Percentiles rank a stretch among this genome's conserved stretches.
Evolutionary conservation across 2,329 filamentous ascomycete species (phyloP).

Genomic region (Pseudodiploospora longispora): DNA sequence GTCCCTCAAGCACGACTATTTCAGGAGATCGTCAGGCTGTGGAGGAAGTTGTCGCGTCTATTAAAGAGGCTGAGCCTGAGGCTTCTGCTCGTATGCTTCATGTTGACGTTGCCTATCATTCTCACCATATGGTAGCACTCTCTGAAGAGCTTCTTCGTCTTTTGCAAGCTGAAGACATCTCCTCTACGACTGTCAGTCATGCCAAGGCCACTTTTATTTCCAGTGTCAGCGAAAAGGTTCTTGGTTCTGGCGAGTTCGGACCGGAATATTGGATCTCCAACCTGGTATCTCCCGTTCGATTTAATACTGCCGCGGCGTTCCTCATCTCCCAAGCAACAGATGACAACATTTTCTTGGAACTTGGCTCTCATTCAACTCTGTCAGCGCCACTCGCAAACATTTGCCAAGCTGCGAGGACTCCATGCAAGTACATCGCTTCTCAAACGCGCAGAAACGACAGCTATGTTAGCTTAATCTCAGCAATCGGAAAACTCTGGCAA

Average conservation of each 20-base stretch:
- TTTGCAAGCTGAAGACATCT: neutral
- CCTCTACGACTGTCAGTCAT: neutral
- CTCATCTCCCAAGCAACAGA: slow-evolving; percentile 5
- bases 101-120: slow-evolving; percentile 18
- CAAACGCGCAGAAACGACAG: slow-evolving; percentile 4
- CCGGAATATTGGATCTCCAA: slow-evolving; percentile 7
- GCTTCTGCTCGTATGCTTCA: slow-evolving; percentile 12
- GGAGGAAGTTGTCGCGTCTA: slow-evolving; percentile 10
- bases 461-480: slow-evolving; percentile 3
- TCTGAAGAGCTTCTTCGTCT: slow-evolving; percentile 2
- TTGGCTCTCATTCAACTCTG: slow-evolving; percentile 20
- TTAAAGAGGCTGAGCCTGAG: slow-evolving; percentile 25
- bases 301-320: slow-evolving; percentile 6
- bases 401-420: neutral
- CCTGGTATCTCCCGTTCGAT: slow-evolving; percentile 10
- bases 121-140: slow-evolving; percentile 20
- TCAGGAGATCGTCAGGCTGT: slow-evolving; percentile 20
- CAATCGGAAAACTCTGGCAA: slow-evolving; percentile 7
- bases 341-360: slow-evolving; percentile 13
- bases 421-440: slow-evolving; percentile 6
- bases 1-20: slow-evolving; percentile 35
- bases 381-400: slow-evolving; percentile 18
- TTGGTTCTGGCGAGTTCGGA: slow-evolving; percentile 1
- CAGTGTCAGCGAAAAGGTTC: neutral
- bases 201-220: slow-evolving; percentile 1